Percentiles rank a stretch among this genome's conserved stretches.
Evolutionary conservation across 2,329 filamentous ascomycete species (phyloP).

Genomic region (Talaromyces sp.): DNA sequence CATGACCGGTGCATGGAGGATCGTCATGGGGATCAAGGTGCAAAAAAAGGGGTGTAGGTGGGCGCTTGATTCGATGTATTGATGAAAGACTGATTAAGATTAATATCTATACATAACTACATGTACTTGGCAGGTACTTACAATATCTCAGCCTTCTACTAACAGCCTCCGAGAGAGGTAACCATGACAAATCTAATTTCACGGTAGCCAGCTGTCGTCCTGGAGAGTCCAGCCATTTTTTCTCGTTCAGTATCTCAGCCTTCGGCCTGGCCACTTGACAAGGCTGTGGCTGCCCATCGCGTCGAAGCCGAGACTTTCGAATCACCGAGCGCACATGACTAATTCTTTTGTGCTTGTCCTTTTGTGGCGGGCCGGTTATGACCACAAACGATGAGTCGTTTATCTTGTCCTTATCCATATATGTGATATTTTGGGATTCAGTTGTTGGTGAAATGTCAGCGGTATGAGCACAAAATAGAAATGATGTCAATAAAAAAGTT

Average conservation of each 20-base stretch:
- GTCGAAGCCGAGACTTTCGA: slow-evolving; percentile 15
- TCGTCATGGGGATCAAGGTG: slow-evolving; percentile 13
- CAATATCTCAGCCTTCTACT: slow-evolving; percentile 16
- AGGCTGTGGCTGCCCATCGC: neutral
- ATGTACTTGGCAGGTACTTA: slow-evolving; percentile 4
- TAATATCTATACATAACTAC: neutral
- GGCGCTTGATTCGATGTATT: slow-evolving; percentile 17
- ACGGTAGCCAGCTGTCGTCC: neutral
- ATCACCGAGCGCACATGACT: slow-evolving; percentile 19
- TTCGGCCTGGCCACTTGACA: neutral
- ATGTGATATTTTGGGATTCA: neutral
- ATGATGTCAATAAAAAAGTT: neutral
- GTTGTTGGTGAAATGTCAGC: neutral
- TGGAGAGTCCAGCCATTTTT: neutral
- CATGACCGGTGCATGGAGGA: slow-evolving; percentile 18
- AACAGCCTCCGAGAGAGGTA: slow-evolving; percentile 15
- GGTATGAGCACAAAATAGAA: neutral
- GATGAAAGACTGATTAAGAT: slow-evolving; percentile 17
- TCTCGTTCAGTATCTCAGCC: neutral
- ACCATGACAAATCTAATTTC: slow-evolving; percentile 13
- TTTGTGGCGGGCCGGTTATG: slow-evolving; percentile 18
- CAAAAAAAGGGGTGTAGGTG: slow-evolving; percentile 19
- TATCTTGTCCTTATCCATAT: neutral
- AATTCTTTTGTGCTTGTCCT: slow-evolving; percentile 16
- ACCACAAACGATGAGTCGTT: slow-evolving; percentile 17